phyloP scores from a whole-genome alignment of 192 early-diverging fungal genomes.

The Allomyces macrogynus region DNA sequence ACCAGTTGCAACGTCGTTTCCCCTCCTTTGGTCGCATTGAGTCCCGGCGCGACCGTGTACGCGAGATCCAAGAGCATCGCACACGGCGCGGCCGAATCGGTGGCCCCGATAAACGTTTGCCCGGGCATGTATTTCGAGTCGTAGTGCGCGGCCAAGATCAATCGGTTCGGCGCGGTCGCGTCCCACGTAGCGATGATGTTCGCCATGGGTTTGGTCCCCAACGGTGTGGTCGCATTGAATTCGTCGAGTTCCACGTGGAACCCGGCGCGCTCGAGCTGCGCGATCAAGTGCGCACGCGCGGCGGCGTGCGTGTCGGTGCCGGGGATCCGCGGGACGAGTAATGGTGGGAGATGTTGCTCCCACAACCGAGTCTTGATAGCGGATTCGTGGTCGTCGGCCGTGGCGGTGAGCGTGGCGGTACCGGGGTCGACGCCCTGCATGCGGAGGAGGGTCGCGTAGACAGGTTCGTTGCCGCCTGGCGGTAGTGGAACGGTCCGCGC shows the following conservation, averaged over 20 bases:
- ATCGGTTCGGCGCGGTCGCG: conserved; percentile 37
- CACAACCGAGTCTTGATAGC: neutral
- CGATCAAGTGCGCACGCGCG: conserved; percentile 51
- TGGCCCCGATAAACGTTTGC: conserved; percentile 61
- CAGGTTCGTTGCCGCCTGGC: no score
- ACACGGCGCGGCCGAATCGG: conserved; percentile 78
- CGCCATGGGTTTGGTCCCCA: conserved; percentile 48
- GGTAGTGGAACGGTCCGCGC: no score
- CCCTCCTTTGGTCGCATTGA: conserved; percentile 22
- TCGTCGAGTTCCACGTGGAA: conserved; percentile 65
- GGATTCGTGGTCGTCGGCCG: no score
- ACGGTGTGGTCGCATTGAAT: conserved; percentile 58
- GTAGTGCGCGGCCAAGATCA: conserved; percentile 82
- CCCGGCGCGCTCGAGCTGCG: conserved; percentile 34
- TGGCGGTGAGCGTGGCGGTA: no score
- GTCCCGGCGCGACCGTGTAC: conserved; percentile 30
- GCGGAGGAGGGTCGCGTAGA: no score
- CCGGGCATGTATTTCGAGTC: conserved; percentile 62
- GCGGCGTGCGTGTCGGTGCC: conserved; percentile 46
- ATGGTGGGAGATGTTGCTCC: conserved; percentile 21
- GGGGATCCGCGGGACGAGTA: conserved; percentile 57
- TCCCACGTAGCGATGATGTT: conserved; percentile 86
- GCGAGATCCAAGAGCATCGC: conserved; percentile 77
- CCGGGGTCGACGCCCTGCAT: no score
- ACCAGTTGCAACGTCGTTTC: conserved; percentile 61